Conservation (phyloP, 1,284 basidiomycete genomes). For the Malassezia psittaci region DNA sequence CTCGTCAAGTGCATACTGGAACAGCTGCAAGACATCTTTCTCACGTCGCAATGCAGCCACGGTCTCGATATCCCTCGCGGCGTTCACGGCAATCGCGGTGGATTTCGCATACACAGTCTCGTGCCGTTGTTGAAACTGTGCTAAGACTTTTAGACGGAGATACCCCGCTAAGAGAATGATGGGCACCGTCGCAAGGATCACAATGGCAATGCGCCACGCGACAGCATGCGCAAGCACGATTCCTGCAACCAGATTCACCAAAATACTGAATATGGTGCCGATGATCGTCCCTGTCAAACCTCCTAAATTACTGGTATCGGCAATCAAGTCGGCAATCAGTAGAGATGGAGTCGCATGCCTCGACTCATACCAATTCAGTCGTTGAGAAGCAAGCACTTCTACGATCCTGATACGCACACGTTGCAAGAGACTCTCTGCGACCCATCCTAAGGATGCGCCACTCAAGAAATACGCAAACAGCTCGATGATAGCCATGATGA, state of each 20-base stretch:
- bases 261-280: slow-evolving; percentile 35
- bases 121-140: slow-evolving; percentile 36
- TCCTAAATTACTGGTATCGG: slow-evolving; percentile 32
- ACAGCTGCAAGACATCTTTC: slow-evolving; percentile 28
- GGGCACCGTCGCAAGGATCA: slow-evolving; percentile 32
- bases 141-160: slow-evolving; percentile 32
- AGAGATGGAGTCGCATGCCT: slow-evolving; percentile 20
- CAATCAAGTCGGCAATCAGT: slow-evolving; percentile 30
- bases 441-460: slow-evolving; percentile 29
- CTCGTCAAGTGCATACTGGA: slow-evolving; percentile 20
- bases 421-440: slow-evolving; percentile 34
- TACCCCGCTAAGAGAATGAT: slow-evolving; percentile 32
- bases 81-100: slow-evolving; percentile 35
- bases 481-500: slow-evolving; percentile 33
- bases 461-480: slow-evolving; percentile 31
- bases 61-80: slow-evolving; percentile 30
- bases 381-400: slow-evolving; percentile 25
- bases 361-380: slow-evolving; percentile 26
- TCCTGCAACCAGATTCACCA: slow-evolving; percentile 33
- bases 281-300: slow-evolving; percentile 34
- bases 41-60: slow-evolving; percentile 31
- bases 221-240: slow-evolving; percentile 27
- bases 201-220: slow-evolving; percentile 34
- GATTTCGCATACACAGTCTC: slow-evolving; percentile 32
- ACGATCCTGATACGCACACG: slow-evolving; percentile 26